Base-by-base conservation (phyloP, 2,329 filamentous ascomycete genomes). In the Penicillium rolfsii region DNA sequence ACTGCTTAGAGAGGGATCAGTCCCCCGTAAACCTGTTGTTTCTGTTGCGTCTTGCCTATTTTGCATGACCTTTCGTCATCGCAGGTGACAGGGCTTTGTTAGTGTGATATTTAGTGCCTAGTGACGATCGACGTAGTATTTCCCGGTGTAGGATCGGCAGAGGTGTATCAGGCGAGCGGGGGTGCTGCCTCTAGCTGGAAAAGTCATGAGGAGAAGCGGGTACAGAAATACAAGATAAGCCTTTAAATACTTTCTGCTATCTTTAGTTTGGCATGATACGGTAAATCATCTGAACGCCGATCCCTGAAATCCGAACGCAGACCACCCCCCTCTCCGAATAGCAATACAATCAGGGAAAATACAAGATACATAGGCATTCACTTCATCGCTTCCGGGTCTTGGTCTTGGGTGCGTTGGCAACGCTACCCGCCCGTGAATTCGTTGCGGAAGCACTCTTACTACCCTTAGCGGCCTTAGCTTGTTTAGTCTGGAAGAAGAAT, bases 341-440 rank as follows among this genome's bases (percentile, higher is more conserved):
- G 49, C 30, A 48, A 46, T 24, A 49, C 43, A 48, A 54, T 30
- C 19, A 19, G 35, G 36, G 11, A n/a, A 58, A 26, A 48, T n/a
- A 12, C 43, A 7, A 53, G n/a, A 43, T 36, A 14, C 14, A 28
- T 8, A 19, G 8, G 36, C 36, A 40, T 52, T 57, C 30, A 56
- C 52, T 61, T 78, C 75, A 82, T 69, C 77, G 83, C 79, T 83
- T 84, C 60, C 76, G 80, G 50, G 78, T 74, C 68, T 81, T 83
- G 33, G 77, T 77, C 74, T 85, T 81, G 63, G 76, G 72, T 69
- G 82, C 78, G 0, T 93, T 97, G 35, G 86, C 87, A 28, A 97
- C 92, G 74, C 95, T 98, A 5, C 89, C 94, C 16, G 93, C 93
- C 64, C 95, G 86, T 6, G 93, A 97, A 0, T 89, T 90, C 5